Percentiles rank a stretch among this genome's conserved stretches.
Evolutionary conservation across 768 basidiomycete genomes (phyloP).

Genomic region (Pulveroboletus sp.): DNA sequence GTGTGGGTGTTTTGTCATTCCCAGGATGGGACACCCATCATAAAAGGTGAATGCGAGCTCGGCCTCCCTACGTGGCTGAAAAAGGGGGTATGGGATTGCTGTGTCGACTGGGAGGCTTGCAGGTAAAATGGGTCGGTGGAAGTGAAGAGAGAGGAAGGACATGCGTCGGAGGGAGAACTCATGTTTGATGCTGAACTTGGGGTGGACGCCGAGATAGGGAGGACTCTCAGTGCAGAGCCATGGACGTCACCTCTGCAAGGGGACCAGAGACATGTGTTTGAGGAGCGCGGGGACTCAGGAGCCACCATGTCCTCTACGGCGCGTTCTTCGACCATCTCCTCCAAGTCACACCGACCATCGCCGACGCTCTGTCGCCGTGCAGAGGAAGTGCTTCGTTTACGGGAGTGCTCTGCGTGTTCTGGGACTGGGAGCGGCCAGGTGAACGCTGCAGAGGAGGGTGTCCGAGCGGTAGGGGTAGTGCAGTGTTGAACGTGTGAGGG

Average conservation of each 20-base stretch:
- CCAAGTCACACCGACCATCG: slow-evolving; percentile 28
- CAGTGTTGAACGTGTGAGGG: slow-evolving; percentile 37
- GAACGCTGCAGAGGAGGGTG: slow-evolving; percentile 28
- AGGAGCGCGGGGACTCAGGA: slow-evolving; percentile 28
- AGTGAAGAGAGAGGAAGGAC: slow-evolving; percentile 33
- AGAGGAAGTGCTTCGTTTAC: slow-evolving; percentile 27
- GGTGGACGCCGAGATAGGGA: slow-evolving; percentile 19
- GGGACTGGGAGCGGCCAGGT: slow-evolving; percentile 27
- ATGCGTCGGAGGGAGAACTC: slow-evolving; percentile 22
- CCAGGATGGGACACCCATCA: slow-evolving; percentile 27
- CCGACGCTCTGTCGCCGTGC: slow-evolving; percentile 23
- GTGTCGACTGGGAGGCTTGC: slow-evolving; percentile 37
- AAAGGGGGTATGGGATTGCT: slow-evolving; percentile 30
- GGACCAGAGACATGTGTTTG: slow-evolving; percentile 23
- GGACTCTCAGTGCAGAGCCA: slow-evolving; percentile 14
- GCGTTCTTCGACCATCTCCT: slow-evolving; percentile 42
- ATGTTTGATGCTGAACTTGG: slow-evolving; percentile 11
- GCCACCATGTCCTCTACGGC: slow-evolving; percentile 44
- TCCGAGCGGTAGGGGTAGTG: slow-evolving; percentile 37
- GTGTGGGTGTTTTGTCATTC: slow-evolving; percentile 7
- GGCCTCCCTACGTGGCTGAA: slow-evolving; percentile 37
- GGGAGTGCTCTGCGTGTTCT: slow-evolving; percentile 21
- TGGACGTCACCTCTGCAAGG: slow-evolving; percentile 15
- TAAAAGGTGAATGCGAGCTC: slow-evolving; percentile 38
- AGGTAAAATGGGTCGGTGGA: slow-evolving; percentile 49